phyloP scores from a whole-genome alignment of 1,284 basidiomycete genomes.

The Cryptococcus jaspeensis region DNA sequence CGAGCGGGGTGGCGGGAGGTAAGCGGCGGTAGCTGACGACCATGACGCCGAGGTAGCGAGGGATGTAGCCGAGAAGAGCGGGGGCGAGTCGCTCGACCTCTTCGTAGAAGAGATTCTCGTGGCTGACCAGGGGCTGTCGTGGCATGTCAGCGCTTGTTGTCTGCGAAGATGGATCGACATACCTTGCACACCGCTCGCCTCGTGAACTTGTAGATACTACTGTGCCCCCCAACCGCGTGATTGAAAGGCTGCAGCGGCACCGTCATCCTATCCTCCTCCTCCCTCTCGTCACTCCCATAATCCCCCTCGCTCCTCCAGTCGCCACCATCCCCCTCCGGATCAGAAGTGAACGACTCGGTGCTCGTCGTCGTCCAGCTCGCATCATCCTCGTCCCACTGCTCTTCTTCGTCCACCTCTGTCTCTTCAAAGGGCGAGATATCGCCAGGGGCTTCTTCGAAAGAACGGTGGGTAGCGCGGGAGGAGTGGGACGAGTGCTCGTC shows the following conservation, averaged over 20 bases:
- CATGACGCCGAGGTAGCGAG: constrained; percentile 96
- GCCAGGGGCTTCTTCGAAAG: not conserved
- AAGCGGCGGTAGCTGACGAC: constrained; percentile 90
- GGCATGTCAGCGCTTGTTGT: constrained; percentile 9
- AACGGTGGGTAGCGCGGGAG: constrained; percentile 10
- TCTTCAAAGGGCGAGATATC: constrained; percentile 1
- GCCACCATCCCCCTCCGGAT: constrained; percentile 17
- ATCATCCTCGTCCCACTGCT: constrained; percentile 17
- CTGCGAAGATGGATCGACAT: constrained; percentile 34
- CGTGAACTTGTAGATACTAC: constrained; percentile 96
- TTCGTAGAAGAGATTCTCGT: constrained; percentile 98
- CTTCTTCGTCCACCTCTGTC: constrained; percentile 7
- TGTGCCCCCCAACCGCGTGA: constrained; percentile 97
- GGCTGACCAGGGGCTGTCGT: constrained; percentile 81
- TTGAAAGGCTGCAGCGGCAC: constrained; percentile 94
- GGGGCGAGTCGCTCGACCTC: constrained; percentile 91
- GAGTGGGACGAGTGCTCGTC: constrained; percentile 13
- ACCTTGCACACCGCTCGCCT: constrained; percentile 98
- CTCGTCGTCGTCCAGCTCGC: constrained; percentile 25
- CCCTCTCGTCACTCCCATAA: constrained; percentile 20
- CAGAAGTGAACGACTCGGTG: constrained; percentile 13
- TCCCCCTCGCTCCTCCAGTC: constrained; percentile 11
- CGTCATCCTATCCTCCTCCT: constrained; percentile 61
- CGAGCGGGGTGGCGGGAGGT: constrained; percentile 13
- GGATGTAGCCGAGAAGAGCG: constrained; percentile 86